Evolutionary conservation across 306 rosid species (phyloP).

Genomic region (Herpetospermum pedunculosum): DNA sequence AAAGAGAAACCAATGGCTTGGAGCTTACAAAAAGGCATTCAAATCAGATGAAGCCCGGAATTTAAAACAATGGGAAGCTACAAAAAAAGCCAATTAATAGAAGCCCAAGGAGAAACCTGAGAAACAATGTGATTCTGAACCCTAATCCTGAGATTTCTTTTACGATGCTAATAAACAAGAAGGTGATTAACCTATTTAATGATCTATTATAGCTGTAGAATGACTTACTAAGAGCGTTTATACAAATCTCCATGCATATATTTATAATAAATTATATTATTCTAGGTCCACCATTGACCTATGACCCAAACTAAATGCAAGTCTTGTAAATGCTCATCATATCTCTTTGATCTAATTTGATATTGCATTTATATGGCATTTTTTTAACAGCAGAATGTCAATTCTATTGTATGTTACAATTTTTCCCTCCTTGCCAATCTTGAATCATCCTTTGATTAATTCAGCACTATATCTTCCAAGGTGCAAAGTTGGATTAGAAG

Average conservation of each 20-base stretch:
- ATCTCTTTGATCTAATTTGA: not conserved
- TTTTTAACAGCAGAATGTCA: not conserved
- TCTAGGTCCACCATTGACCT: not conserved
- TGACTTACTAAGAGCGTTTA: not conserved
- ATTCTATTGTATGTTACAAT: not conserved
- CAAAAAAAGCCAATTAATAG: not conserved
- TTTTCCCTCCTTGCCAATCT: not conserved
- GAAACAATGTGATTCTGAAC: not conserved
- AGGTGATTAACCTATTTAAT: not conserved
- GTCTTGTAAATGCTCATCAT: not conserved
- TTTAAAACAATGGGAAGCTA: not conserved
- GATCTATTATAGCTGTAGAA: not conserved
- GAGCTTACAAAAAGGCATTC: not conserved
- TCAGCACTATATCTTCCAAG: conserved; percentile 33
- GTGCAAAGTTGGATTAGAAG: conserved; percentile 91
- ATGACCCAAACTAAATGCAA: not conserved
- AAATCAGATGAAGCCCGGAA: not conserved
- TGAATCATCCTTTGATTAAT: conserved; percentile 10
- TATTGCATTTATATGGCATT: not conserved
- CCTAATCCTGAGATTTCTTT: no score
- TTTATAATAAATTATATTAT: not conserved
- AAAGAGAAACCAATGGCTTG: not conserved
- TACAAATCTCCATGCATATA: not conserved
- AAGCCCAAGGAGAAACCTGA: not conserved
- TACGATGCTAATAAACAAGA: not conserved